These are phyloP conservation scores for Colletotrichum echinochloae DNA, from an alignment of 2,329 filamentous ascomycete species.

Conservation along the genomic window DNA sequence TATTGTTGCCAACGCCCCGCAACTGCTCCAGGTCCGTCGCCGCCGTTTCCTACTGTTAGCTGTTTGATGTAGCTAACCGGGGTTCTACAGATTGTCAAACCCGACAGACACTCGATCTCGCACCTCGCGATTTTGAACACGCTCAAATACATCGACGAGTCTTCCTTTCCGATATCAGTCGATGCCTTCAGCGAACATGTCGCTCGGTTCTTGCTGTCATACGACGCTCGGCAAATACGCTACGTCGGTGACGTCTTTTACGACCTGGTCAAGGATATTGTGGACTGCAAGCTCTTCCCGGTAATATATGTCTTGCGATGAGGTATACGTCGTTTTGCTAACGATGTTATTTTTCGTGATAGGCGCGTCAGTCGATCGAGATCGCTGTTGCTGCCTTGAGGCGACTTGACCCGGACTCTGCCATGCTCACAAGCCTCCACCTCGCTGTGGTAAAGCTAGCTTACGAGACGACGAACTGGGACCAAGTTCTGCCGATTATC, in stretches of 20 bases:
- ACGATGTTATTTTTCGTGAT: neutral
- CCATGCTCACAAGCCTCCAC: constrained; percentile 75
- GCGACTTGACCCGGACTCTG: constrained; percentile 74
- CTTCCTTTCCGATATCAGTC: constrained; percentile 14
- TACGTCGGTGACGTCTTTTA: constrained; percentile 60
- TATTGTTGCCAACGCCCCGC: constrained; percentile 50
- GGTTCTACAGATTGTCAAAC: constrained; percentile 57
- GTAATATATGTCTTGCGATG: constrained; percentile 48
- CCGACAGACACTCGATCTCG: constrained; percentile 62
- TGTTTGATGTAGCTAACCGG: constrained; percentile 18
- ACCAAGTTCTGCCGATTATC: constrained; percentile 69
- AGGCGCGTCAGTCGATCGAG: constrained; percentile 62
- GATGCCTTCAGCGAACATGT: constrained; percentile 55
- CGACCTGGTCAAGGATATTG: constrained; percentile 57
- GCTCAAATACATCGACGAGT: constrained; percentile 46
- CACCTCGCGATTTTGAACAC: constrained; percentile 62
- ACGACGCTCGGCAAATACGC: constrained; percentile 64
- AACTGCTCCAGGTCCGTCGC: constrained; percentile 57
- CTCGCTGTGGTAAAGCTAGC: constrained; percentile 69
- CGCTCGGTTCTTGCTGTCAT: constrained; percentile 59
- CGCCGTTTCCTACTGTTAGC: neutral
- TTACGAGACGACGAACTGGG: constrained; percentile 64
- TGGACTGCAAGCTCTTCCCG: constrained; percentile 54
- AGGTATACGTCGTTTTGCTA: constrained; percentile 29
- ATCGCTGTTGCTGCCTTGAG: constrained; percentile 66